Evolutionary conservation across 2,329 filamentous ascomycete genomes (phyloP).

Genomic region (Aureobasidium sp.): DNA sequence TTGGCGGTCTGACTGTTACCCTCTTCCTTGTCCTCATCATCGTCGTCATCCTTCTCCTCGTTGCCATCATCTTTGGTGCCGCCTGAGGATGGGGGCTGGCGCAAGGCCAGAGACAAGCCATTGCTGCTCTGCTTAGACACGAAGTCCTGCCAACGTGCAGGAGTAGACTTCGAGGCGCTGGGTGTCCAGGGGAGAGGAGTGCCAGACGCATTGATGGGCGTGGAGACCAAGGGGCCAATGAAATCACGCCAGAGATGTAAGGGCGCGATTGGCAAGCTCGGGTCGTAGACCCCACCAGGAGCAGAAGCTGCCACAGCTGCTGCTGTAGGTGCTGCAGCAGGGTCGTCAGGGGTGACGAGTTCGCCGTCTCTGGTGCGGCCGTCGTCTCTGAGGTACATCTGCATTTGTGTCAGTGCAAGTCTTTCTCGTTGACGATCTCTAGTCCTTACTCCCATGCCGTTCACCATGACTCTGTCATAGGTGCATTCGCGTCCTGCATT

Average conservation of each 20-base stretch:
- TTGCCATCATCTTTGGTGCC: background rate
- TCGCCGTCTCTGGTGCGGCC: background rate
- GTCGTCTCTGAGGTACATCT: background rate
- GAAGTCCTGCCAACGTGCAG: background rate
- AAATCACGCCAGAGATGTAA: background rate
- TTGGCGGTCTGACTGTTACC: background rate
- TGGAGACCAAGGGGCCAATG: background rate
- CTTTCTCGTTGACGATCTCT: background rate
- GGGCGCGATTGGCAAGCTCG: background rate
- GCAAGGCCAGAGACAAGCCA: background rate
- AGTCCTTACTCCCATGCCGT: background rate
- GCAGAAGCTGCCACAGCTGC: background rate
- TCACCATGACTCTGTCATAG: background rate
- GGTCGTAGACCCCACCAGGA: background rate
- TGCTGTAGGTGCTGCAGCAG: background rate
- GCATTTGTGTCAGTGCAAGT: background rate
- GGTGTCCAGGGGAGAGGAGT: background rate
- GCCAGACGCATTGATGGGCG: background rate
- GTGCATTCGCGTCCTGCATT: background rate
- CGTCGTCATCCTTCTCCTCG: background rate
- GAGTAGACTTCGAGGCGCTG: background rate
- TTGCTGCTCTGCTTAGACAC: background rate
- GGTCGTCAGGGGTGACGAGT: background rate
- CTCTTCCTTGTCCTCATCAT: background rate
- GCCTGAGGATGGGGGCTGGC: background rate